These are phyloP conservation scores for Eucalyptus camaldulensis DNA, from an alignment of 345 rosid species.

Conservation along the genomic window DNA sequence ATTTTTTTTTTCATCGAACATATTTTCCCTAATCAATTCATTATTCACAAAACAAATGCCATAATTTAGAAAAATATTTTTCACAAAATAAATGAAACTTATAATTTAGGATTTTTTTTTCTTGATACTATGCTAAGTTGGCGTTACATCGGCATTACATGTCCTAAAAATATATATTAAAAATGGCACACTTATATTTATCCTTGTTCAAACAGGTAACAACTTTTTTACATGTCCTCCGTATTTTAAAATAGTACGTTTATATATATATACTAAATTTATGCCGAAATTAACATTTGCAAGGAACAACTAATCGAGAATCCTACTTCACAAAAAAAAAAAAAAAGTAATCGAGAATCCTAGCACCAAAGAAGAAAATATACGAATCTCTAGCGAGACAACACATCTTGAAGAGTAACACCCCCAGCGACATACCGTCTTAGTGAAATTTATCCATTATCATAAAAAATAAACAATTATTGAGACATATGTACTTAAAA, in stretches of 20 bases:
- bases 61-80: too few relatives aligned
- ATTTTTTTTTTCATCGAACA: neutral
- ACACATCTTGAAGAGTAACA: neutral
- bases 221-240: neutral
- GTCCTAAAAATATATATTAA: neutral
- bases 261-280: neutral
- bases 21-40: too few relatives aligned
- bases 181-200: neutral
- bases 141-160: neutral
- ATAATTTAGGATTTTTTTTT: neutral
- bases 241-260: neutral
- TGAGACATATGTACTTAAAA: neutral
- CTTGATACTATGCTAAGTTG: accelerated
- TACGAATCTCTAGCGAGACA: neutral
- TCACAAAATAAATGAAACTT: accelerated
- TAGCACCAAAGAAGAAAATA: neutral
- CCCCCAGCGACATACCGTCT: accelerated
- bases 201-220: neutral
- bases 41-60: accelerated
- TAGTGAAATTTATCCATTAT: neutral
- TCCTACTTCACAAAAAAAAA: too few relatives aligned
- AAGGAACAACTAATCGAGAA: neutral
- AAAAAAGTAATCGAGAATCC: neutral
- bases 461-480: neutral
- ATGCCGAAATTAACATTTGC: neutral